A percentile compares a stretch with the other conserved stretches of the same genome.
Conservation (phyloP, 257 asterid genomes). For the Solanum gandarillasii region DNA sequence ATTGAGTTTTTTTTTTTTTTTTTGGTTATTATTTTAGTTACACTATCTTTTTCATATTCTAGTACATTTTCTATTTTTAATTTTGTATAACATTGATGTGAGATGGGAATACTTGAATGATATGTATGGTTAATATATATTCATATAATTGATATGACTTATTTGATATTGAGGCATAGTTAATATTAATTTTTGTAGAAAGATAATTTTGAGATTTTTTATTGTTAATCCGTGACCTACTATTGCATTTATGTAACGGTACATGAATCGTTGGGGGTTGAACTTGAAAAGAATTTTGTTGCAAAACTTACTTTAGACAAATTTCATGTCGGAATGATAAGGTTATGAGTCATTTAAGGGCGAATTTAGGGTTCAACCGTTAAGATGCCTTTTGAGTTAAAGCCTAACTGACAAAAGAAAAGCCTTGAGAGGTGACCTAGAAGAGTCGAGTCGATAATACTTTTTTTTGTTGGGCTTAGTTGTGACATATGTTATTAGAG, state of each 20-base stretch:
- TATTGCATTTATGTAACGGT: too few relatives aligned
- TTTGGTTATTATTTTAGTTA: background rate
- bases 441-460: too few relatives aligned
- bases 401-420: too few relatives aligned
- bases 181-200: background rate
- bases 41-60: background rate
- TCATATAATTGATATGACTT: too few relatives aligned
- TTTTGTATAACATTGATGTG: background rate
- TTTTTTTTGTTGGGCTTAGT: too few relatives aligned
- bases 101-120: background rate
- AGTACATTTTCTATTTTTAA: background rate
- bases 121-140: background rate
- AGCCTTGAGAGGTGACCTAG: too few relatives aligned
- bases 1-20: background rate
- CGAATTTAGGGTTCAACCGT: too few relatives aligned
- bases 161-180: background rate
- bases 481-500: too few relatives aligned
- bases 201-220: too few relatives aligned
- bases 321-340: accelerated
- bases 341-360: too few relatives aligned
- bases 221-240: background rate
- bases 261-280: background rate
- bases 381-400: too few relatives aligned
- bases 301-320: background rate
- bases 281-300: background rate